Percentiles rank a stretch among this genome's conserved stretches.
Evolutionary conservation across 805 yeast genomes (phyloP).

Genomic region (Priceomyces melissophilus): DNA sequence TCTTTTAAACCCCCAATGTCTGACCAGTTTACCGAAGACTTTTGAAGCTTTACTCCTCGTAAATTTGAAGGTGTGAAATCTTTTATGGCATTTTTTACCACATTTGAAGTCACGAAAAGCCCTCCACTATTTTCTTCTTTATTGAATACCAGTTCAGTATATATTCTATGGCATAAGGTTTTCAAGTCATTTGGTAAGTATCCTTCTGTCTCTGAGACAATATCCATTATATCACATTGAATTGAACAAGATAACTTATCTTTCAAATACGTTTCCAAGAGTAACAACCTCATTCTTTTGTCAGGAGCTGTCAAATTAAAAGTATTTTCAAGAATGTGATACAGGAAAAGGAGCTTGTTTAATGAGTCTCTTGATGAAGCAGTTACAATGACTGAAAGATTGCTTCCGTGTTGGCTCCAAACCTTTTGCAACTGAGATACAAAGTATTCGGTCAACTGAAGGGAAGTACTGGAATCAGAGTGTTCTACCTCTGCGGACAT

Average conservation of each 20-base stretch:
- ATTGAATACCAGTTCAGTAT: constrained; percentile 44
- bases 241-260: constrained; percentile 30
- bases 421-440: constrained; percentile 42
- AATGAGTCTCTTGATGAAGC: constrained; percentile 62
- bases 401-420: constrained; percentile 39
- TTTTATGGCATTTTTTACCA: constrained; percentile 56
- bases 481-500: constrained; percentile 63
- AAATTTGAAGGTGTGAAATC: constrained; percentile 78
- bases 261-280: constrained; percentile 40
- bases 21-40: constrained; percentile 70
- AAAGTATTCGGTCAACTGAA: constrained; percentile 64
- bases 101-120: constrained; percentile 18
- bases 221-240: constrained; percentile 40
- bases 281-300: constrained; percentile 51
- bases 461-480: constrained; percentile 56
- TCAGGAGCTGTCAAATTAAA: constrained; percentile 65
- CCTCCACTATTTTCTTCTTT: constrained; percentile 10
- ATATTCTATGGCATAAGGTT: constrained; percentile 65
- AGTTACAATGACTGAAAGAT: constrained; percentile 59
- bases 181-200: constrained; percentile 80
- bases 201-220: constrained; percentile 76
- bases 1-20: constrained; percentile 86
- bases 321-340: constrained; percentile 67
- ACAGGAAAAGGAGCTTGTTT: constrained; percentile 57
- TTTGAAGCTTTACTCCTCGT: constrained; percentile 83